Percentiles rank a stretch among this genome's conserved stretches.
These are phyloP conservation scores for Parathielavia hyrcaniae DNA, from an alignment of 495 filamentous ascomycete genomes.

Conservation along the genomic window DNA sequence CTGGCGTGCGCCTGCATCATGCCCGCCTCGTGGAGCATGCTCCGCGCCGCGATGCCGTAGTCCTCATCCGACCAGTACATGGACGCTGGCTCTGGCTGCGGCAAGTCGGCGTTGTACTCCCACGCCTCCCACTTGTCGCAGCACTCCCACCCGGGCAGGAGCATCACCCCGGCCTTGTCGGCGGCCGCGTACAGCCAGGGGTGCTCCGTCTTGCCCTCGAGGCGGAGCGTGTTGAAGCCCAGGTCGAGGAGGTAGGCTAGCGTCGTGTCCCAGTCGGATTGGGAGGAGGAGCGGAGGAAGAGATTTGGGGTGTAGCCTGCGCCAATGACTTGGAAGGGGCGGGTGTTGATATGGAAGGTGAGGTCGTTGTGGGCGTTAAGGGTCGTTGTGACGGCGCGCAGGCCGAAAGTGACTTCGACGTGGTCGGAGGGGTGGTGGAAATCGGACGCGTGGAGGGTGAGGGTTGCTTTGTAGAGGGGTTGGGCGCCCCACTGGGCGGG, in stretches of 20 bases:
- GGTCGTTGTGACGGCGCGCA: slow-evolving; percentile 48
- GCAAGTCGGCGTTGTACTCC: slow-evolving; percentile 53
- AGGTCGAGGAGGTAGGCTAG: slow-evolving; percentile 51
- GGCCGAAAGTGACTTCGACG: slow-evolving; percentile 42
- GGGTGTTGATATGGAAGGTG: slow-evolving; percentile 49
- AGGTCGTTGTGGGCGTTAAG: slow-evolving; percentile 52
- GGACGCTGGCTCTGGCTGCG: slow-evolving; percentile 20
- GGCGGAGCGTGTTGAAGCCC: slow-evolving; percentile 56
- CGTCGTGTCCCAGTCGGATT: slow-evolving; percentile 40
- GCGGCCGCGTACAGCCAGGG: slow-evolving; percentile 53
- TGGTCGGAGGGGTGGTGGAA: slow-evolving; percentile 42
- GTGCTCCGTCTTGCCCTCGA: slow-evolving; percentile 63
- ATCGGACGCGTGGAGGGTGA: slow-evolving; percentile 37
- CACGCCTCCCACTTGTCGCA: slow-evolving; percentile 66
- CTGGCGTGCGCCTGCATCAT: slow-evolving; percentile 56
- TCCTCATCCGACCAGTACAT: slow-evolving; percentile 50
- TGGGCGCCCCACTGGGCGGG: slow-evolving; percentile 46
- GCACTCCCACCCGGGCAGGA: slow-evolving; percentile 61
- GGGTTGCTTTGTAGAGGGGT: slow-evolving; percentile 37
- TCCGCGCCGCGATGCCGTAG: slow-evolving; percentile 47
- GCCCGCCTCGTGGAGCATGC: slow-evolving; percentile 54
- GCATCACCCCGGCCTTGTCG: slow-evolving; percentile 55
- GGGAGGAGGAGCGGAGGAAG: slow-evolving; percentile 52
- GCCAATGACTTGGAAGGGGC: slow-evolving; percentile 54
- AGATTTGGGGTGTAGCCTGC: slow-evolving; percentile 57